Conservation (phyloP, 2,329 filamentous ascomycete species). For the Exophiala sp. region DNA sequence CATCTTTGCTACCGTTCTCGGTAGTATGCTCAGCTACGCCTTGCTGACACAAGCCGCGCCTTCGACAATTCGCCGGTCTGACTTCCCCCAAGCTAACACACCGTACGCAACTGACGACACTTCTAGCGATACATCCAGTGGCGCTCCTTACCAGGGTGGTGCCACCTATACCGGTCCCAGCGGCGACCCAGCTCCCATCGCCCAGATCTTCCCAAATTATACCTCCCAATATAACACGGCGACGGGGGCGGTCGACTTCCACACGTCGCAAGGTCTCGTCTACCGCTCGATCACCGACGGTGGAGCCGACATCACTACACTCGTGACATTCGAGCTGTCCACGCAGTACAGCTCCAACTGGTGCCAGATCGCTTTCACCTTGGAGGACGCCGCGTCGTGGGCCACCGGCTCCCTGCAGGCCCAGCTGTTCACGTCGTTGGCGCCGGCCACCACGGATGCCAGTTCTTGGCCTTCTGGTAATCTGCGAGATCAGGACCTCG, state of each 20-base stretch:
- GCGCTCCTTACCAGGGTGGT: neutral
- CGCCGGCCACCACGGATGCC: slow-evolving; percentile 20
- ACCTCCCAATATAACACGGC: slow-evolving; percentile 31
- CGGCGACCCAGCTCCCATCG: slow-evolving; percentile 5
- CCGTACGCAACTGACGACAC: neutral
- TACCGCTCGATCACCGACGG: slow-evolving; percentile 50
- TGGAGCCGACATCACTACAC: slow-evolving; percentile 26
- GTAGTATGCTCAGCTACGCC: slow-evolving; percentile 10
- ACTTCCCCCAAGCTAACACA: neutral
- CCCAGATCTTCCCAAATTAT: slow-evolving; percentile 14
- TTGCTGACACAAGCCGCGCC: slow-evolving; percentile 13
- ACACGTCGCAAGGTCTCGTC: slow-evolving; percentile 44
- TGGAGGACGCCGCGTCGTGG: slow-evolving; percentile 11
- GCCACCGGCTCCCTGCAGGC: slow-evolving; percentile 18
- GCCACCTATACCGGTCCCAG: slow-evolving; percentile 1
- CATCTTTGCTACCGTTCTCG: slow-evolving; percentile 6
- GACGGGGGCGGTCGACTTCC: slow-evolving; percentile 33
- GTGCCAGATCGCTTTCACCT: slow-evolving; percentile 27
- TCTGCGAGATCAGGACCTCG: slow-evolving; percentile 23
- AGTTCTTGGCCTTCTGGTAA: slow-evolving; percentile 27
- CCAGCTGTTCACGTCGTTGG: slow-evolving; percentile 26
- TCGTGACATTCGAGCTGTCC: slow-evolving; percentile 27
- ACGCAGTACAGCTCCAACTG: slow-evolving; percentile 11
- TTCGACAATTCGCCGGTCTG: slow-evolving; percentile 3
- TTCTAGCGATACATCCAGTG: neutral